Percentiles rank a stretch among this genome's conserved stretches.
Conservation (phyloP, 768 basidiomycete species). For the Tulasnella sp. region DNA sequence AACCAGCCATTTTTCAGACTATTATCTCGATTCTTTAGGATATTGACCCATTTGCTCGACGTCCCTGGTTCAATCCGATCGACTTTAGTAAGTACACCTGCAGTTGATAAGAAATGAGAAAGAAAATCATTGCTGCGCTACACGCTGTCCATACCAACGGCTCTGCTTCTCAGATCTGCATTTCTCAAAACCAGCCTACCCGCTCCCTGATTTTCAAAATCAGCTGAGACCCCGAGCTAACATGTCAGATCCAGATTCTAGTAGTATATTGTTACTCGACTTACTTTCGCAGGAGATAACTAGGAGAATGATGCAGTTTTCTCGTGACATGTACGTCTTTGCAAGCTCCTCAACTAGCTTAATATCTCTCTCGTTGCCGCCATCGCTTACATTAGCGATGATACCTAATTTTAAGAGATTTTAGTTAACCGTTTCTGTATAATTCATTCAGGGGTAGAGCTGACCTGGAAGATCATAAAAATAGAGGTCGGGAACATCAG, state of each 20-base stretch:
- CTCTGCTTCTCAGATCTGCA: constrained; percentile 52
- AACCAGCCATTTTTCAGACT: constrained; percentile 45
- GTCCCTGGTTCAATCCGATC: constrained; percentile 49
- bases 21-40: constrained; percentile 23
- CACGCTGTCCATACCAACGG: constrained; percentile 40
- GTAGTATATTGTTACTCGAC: no score
- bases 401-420: constrained; percentile 5
- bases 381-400: constrained; percentile 13
- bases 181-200: constrained; percentile 45
- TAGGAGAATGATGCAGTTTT: constrained; percentile 14
- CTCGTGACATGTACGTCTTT: constrained; percentile 5
- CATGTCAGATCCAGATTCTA: no score
- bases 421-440: not conserved
- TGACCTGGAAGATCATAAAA: constrained; percentile 24
- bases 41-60: constrained; percentile 39
- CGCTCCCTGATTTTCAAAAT: constrained; percentile 69
- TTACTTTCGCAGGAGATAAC: constrained; percentile 13
- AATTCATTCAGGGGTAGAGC: constrained; percentile 18
- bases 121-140: not conserved
- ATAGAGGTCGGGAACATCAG: constrained; percentile 25
- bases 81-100: constrained; percentile 64
- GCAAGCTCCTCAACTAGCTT: constrained; percentile 10
- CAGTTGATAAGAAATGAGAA: not conserved
- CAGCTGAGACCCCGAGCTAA: no score
- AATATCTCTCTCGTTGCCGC: constrained; percentile 14